Conservation (phyloP, 2,329 filamentous ascomycete genomes). For the Mycosphaerella sp. region DNA sequence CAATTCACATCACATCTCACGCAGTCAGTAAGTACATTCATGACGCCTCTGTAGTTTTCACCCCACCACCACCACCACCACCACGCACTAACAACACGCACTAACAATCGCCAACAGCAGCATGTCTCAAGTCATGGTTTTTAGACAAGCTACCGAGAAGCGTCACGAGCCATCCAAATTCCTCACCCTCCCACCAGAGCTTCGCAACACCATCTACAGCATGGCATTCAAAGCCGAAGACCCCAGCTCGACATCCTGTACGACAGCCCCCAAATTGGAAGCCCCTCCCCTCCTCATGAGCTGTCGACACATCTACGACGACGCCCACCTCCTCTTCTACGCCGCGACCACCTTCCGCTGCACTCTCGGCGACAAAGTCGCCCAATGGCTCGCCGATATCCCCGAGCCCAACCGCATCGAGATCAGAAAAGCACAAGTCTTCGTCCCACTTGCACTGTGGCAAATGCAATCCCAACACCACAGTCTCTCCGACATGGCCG, state of each 20-base stretch:
- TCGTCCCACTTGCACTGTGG: background rate
- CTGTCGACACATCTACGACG: constrained; percentile 11
- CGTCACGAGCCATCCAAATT: background rate
- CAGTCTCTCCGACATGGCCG: background rate
- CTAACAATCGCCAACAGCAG: background rate
- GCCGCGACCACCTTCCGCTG: constrained; percentile 3
- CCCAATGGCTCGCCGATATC: background rate
- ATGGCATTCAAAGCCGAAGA: background rate
- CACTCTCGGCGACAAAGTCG: background rate
- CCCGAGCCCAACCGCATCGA: background rate
- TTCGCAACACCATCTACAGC: background rate
- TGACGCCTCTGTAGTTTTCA: too few relatives aligned
- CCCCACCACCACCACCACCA: too few relatives aligned
- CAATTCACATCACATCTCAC: too few relatives aligned
- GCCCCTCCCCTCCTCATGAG: background rate
- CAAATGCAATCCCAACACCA: background rate
- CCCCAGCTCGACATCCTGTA: background rate
- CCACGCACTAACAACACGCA: too few relatives aligned
- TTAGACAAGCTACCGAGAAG: background rate
- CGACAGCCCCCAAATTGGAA: background rate
- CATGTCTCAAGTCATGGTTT: background rate
- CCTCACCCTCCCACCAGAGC: background rate
- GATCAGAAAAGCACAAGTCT: background rate
- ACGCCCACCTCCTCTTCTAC: constrained; percentile 11
- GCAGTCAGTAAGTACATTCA: too few relatives aligned